Base-by-base conservation (phyloP, 768 basidiomycete genomes). In the Amanita subjunquillea region DNA sequence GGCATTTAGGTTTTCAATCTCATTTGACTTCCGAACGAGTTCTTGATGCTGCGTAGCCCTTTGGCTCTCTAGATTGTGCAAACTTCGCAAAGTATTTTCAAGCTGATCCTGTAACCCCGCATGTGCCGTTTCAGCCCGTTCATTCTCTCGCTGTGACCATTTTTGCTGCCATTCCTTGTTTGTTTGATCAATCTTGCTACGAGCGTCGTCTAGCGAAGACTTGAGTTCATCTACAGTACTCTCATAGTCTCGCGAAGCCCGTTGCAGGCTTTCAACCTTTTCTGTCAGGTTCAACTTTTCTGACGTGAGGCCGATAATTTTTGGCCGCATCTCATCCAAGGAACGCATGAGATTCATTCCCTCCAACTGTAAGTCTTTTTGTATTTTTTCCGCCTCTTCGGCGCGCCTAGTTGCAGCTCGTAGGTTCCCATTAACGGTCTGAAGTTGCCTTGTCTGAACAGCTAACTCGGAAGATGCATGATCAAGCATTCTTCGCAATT, bases 281-380 rank as follows among this genome's bases (percentile, higher is more conserved):
- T 91, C 86, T 41, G 74, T 72, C 7, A 88, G 73, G 55, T 86
- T 79, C 12, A 87, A 67, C 63, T 84, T 88, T 55, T 72, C 75
- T 36, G 81, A 78, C 2, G 86, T 89, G 50, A 94, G 72, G 62
- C 89, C 83, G 20, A 91, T 82, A 56, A 91, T 82, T 70, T 91
- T 91, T 38, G 87, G 79, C 29, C 85, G 78, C 80, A 91, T 85
- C 66, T 91, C 88, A 56, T 91, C 84, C 55, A 92, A 68, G n/a
- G 86, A 82, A 27, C 75, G 79, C 81, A 91, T 79, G 32, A 93
- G 74, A 49, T 72, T 75, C n/a, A 77, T 80, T 38, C 90, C 88
- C 65, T 93, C 91, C 0, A 72, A 69, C 60, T 91, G 90, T 3
- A 93, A 72, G 54, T 79, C 82, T 60, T 79, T 78, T 59, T 88